Evolutionary conservation across 306 rosid species (phyloP), one percentile per base, ranked within the genome.

Genomic region (Vicia faba): DNA sequence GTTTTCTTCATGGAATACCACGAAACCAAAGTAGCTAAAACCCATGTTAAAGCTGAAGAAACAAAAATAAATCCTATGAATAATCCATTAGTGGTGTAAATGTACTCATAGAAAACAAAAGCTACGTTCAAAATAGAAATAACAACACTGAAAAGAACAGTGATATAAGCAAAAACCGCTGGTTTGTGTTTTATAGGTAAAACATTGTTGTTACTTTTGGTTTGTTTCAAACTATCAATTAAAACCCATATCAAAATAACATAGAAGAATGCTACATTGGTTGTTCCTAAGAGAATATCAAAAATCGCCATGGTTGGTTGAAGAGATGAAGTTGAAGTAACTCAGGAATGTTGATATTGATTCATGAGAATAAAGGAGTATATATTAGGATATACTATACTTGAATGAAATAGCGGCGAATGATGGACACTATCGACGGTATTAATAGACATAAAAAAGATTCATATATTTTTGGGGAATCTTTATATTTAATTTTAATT

Each of bases 241-340:
- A 86, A 74, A 80, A 88, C 7, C 97, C 96, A 91, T 49, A 65
- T 60, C 50, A 86, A 31, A 14, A 91, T 74, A 1, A 29, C 70
- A 11, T 80, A 16, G 71, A 83, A 74, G 68, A 91, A 91, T 39
- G 81, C 76, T 6, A 82, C 84, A 75, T 79, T 76, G 28, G 73
- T 15, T 13, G 80, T 59, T 68, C 62, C 95, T 38, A 78, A 45
- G 0, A 74, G 35, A 16, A 76, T 10, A 31, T 84, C 87, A 68
- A 86, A 66, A 16, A n/a, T 25, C 4, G 6, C 46, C 64, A 65
- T 82, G 3, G 18, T 61, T 59, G 33, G n/a, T 55, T 48, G 19
- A 44, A n/a, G 15, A 44, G 28, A 10, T 57, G 5, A 23, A 26
- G 58, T 50, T 1, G n/a, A 18, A 38, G 8, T n/a, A 13, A 61